These are phyloP conservation scores for Rhodamnia argentea DNA, from an alignment of 345 rosid genomes.

Conservation along the genomic window DNA sequence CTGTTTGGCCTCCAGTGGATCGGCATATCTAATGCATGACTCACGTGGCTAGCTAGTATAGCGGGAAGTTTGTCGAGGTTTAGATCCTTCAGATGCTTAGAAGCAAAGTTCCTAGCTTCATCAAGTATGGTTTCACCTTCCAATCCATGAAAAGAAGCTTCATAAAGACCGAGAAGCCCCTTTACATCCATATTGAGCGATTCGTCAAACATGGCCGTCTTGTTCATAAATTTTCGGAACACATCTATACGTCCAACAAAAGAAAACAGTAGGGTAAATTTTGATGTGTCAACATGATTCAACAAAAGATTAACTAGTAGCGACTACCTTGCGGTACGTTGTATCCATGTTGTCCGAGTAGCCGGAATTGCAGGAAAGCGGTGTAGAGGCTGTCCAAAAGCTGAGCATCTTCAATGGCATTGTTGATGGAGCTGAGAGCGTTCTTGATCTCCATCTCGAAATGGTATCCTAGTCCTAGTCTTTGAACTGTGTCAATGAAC, in stretches of 20 bases:
- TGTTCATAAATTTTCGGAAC: slow-evolving; percentile 4
- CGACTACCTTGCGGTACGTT: neutral
- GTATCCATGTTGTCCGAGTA: slow-evolving; percentile 1
- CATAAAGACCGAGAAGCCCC: slow-evolving; percentile 10
- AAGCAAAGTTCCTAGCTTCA: neutral
- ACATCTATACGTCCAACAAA: neutral
- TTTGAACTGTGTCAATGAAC: slow-evolving; percentile 4
- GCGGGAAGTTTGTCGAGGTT: neutral
- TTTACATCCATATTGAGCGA: neutral
- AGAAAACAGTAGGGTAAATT: neutral
- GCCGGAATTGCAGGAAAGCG: neutral
- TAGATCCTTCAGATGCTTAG: neutral
- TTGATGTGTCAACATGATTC: neutral
- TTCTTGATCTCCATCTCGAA: neutral
- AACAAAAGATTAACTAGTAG: neutral
- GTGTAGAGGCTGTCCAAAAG: neutral
- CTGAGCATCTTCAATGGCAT: neutral
- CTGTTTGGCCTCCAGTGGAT: slow-evolving; percentile 1
- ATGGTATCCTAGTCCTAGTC: slow-evolving; percentile 12
- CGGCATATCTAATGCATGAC: slow-evolving; percentile 8
- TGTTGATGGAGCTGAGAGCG: neutral
- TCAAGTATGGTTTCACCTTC: slow-evolving; percentile 5
- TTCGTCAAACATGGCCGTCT: neutral
- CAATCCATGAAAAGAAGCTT: slow-evolving; percentile 9
- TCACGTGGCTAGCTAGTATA: neutral